These are phyloP conservation scores for Elongisporangium undulatum DNA, from an alignment of 352 stramenopile genomes.

Conservation along the genomic window DNA sequence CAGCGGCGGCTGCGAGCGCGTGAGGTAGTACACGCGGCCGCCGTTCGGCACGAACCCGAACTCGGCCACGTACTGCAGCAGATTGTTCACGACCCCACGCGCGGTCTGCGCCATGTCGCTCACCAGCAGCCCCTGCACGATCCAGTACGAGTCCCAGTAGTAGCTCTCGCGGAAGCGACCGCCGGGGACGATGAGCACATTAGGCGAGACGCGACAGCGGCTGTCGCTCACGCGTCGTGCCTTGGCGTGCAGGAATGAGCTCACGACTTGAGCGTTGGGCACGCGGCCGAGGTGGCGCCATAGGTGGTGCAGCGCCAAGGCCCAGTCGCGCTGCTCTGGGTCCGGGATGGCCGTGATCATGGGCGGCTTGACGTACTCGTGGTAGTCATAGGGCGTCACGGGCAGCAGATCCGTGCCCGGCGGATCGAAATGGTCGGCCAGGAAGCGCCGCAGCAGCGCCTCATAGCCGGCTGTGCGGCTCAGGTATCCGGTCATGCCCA, in stretches of 20 bases:
- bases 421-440: slow-evolving; percentile 80
- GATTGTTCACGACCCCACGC: slow-evolving; percentile 75
- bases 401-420: slow-evolving; percentile 71
- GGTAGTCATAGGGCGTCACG: slow-evolving; percentile 68
- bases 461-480: slow-evolving; percentile 17
- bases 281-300: slow-evolving; percentile 72
- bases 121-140: slow-evolving; percentile 82
- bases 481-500: slow-evolving; percentile 52
- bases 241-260: slow-evolving; percentile 54
- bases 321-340: slow-evolving; percentile 52
- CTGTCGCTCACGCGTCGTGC: neutral
- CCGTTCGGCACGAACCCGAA: slow-evolving; percentile 91
- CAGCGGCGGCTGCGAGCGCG: slow-evolving; percentile 87
- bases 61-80: slow-evolving; percentile 82
- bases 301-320: slow-evolving; percentile 59
- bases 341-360: slow-evolving; percentile 55
- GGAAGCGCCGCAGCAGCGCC: slow-evolving; percentile 48
- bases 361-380: slow-evolving; percentile 40
- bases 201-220: slow-evolving; percentile 18
- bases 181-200: slow-evolving; percentile 84
- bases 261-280: slow-evolving; percentile 38
- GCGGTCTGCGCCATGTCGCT: slow-evolving; percentile 79
- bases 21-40: slow-evolving; percentile 89
- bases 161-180: slow-evolving; percentile 91
- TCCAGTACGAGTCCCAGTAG: slow-evolving; percentile 94